Evolutionary conservation across 371 early-diverging fungal species (phyloP).

Genomic region (Encephalitozoon hellem): DNA sequence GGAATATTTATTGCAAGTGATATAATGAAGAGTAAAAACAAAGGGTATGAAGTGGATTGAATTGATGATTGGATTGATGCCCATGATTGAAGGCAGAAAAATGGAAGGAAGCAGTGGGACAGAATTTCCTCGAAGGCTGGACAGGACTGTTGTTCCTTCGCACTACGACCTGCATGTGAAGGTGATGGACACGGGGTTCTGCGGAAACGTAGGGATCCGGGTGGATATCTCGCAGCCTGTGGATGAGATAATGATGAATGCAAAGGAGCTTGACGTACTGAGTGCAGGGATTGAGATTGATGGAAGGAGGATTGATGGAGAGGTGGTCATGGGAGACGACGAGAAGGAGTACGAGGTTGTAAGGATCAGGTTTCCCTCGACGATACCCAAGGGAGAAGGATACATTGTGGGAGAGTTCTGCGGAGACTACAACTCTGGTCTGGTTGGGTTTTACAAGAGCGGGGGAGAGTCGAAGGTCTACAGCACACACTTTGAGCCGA

Average conservation of each 20-base stretch:
- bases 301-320: background rate
- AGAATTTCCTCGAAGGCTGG: background rate
- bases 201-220: background rate
- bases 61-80: background rate
- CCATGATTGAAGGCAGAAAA: background rate
- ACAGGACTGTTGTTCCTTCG: background rate
- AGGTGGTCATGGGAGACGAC: background rate
- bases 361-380: background rate
- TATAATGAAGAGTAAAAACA: background rate
- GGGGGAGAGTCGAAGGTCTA: constrained; percentile 6
- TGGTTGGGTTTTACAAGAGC: constrained; percentile 58
- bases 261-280: background rate
- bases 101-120: background rate
- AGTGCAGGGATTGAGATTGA: background rate
- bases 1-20: background rate
- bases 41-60: background rate
- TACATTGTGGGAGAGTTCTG: constrained; percentile 27
- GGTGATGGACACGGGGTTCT: background rate
- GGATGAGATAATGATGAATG: constrained; percentile 6
- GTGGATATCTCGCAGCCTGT: background rate
- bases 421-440: constrained; percentile 21
- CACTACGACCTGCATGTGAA: constrained; percentile 15
- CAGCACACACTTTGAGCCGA: constrained; percentile 79
- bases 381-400: background rate
- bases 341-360: background rate